Base-by-base conservation (phyloP, 371 early-diverging fungal species). In the Blastocladiella emersonii region DNA sequence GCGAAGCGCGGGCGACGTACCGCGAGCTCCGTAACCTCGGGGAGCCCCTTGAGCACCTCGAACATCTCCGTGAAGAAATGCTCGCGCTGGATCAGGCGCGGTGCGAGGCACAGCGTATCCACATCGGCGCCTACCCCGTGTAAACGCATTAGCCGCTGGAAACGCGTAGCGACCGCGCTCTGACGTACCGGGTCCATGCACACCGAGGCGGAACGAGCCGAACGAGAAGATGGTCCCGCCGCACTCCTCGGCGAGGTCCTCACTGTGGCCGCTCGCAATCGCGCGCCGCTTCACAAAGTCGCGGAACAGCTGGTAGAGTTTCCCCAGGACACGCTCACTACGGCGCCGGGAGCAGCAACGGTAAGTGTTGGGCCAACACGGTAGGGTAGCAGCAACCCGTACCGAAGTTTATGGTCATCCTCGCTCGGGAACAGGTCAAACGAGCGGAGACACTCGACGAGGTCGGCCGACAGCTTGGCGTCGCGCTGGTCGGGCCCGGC, bases 221-320 rank as follows among this genome's bases (percentile, higher is more conserved):
- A 93, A 99, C 0, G 99, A 98, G 71, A 92, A 98, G 48, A 99
- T 98, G 75, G 95, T 95, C 43, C 99, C 99, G 49, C 95, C 95
- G 48, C 88, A 91, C 63, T 90, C 87, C 61, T 75, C 81, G 3
- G 95, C 95, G 34, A 90, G 68, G 17, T 84, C 74, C 66, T 90
- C 93, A 23, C 91, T 83, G 36, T 90, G 76, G 23, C 81, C 80
- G 61, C 78, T 74, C 61, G 86, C 82, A 37, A 83, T 68, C 51
- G 83, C 79, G 13, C 85, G 86, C 34, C 72, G 69, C 59, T 87
- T 85, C 10, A 98, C 94, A 76, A 98, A 95, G 55, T 91, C 87
- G 68, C 93, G 91, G 61, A 93, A 90, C 57, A 95, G 71, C 63
- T 75, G 72, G 72, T 92, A 83, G 35, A 98, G 75, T 65, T 92